Conservation (phyloP, 2,329 filamentous ascomycete genomes). For the Aspergillus brunneoviolaceus region DNA sequence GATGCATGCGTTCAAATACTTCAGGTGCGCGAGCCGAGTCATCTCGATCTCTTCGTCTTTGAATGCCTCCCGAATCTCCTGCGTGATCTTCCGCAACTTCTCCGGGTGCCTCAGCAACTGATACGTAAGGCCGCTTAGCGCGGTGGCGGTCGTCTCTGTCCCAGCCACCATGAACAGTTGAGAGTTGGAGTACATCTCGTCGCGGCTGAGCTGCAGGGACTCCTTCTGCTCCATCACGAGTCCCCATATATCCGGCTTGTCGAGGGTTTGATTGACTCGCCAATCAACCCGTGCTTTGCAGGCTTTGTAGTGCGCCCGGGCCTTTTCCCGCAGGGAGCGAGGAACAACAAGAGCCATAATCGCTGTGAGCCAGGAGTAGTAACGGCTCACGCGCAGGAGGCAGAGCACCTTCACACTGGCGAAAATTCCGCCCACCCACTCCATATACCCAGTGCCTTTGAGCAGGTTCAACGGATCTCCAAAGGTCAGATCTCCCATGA, state of each 20-base stretch:
- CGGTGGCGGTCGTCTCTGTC: constrained; percentile 53
- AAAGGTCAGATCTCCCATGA: constrained; percentile 21
- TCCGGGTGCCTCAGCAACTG: constrained; percentile 42
- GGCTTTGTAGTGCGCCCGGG: constrained; percentile 6
- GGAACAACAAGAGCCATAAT: not conserved
- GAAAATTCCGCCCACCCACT: constrained; percentile 13
- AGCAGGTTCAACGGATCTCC: constrained; percentile 13
- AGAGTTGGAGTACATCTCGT: constrained; percentile 19
- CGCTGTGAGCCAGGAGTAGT: constrained; percentile 2
- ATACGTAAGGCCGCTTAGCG: constrained; percentile 43
- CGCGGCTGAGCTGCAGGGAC: constrained; percentile 5
- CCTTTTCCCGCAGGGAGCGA: constrained; percentile 1
- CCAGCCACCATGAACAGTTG: constrained; percentile 45
- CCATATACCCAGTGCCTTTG: constrained; percentile 2
- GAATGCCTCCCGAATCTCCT: constrained; percentile 41
- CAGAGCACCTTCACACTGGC: constrained; percentile 9
- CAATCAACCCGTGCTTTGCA: constrained; percentile 10
- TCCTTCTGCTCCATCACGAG: constrained; percentile 15
- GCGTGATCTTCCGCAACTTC: constrained; percentile 37
- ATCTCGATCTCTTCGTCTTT: constrained; percentile 17
- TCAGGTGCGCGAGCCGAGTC: constrained; percentile 12
- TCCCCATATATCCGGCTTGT: constrained; percentile 16
- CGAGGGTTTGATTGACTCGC: constrained; percentile 1
- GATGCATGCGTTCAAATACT: constrained; percentile 48
- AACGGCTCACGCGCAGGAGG: constrained; percentile 3